Conservation (phyloP, 169 alveolate genomes). For the Theileria sp. region DNA sequence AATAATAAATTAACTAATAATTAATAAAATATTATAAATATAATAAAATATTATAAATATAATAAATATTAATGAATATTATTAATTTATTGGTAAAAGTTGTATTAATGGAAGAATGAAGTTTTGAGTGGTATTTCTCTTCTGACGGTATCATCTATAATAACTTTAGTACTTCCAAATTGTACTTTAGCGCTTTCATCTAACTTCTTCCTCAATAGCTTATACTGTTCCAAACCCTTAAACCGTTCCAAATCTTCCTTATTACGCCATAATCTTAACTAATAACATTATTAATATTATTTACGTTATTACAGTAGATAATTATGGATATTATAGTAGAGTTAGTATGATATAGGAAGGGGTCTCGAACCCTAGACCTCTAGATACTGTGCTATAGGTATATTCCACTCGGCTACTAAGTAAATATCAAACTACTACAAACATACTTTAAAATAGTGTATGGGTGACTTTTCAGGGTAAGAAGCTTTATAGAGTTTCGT, state of each 20-base stretch:
- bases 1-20: too few relatives aligned
- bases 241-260: conserved; percentile 34
- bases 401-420: too few relatives aligned
- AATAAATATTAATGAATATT: too few relatives aligned
- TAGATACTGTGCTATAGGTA: too few relatives aligned
- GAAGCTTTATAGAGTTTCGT: conserved; percentile 73
- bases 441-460: conserved; percentile 67
- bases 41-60: too few relatives aligned
- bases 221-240: conserved; percentile 3
- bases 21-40: too few relatives aligned
- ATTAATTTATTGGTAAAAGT: not conserved
- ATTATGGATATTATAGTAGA: not conserved
- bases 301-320: too few relatives aligned
- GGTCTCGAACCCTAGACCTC: too few relatives aligned
- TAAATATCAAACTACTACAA: too few relatives aligned
- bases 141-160: conserved; percentile 57
- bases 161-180: conserved; percentile 28
- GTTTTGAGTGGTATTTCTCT: conserved; percentile 34
- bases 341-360: too few relatives aligned
- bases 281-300: conserved; percentile 5
- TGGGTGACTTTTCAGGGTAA: conserved; percentile 57
- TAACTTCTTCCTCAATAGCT: conserved; percentile 32
- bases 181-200: conserved; percentile 38
- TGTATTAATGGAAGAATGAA: not conserved
- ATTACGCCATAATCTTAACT: conserved; percentile 60